Conservation (phyloP, 179 eudicot genomes). For the Beta lomatogona region DNA sequence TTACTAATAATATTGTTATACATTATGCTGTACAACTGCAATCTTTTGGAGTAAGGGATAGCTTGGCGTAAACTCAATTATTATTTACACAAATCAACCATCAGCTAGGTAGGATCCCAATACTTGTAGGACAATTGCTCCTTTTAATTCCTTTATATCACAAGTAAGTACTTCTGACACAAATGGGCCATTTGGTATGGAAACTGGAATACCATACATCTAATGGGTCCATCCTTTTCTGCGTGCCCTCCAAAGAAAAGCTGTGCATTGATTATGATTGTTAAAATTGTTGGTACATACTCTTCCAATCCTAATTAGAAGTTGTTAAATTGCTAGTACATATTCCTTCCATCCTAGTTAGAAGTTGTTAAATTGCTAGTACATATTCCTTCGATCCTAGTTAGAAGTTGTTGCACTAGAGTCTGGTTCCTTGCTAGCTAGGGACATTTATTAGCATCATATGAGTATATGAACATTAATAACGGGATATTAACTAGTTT, state of each 20-base stretch:
- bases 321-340: neutral
- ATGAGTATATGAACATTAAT: too few species aligned
- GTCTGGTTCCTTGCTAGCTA: neutral
- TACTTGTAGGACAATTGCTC: conserved; percentile 36
- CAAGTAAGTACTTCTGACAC: conserved; percentile 35
- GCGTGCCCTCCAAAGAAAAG: conserved; percentile 20
- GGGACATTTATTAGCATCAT: neutral
- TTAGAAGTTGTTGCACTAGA: neutral
- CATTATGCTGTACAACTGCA: neutral
- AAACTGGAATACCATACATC: conserved; percentile 24
- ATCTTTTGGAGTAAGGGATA: neutral
- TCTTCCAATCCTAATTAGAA: neutral
- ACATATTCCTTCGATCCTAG: neutral
- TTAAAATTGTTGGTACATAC: conserved; percentile 11
- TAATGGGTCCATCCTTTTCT: conserved; percentile 31
- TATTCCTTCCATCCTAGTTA: too few species aligned
- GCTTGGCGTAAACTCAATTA: conserved; percentile 31
- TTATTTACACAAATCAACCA: conserved; percentile 13
- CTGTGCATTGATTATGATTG: conserved; percentile 35
- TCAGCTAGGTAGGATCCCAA: conserved; percentile 33
- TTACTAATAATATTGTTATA: conserved; percentile 3
- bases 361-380: too few species aligned
- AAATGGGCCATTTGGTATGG: conserved; percentile 34
- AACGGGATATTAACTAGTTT: too few species aligned
- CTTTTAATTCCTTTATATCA: conserved; percentile 33